Conservation (phyloP, 441 rosid genomes). For the Kokia cookei region DNA sequence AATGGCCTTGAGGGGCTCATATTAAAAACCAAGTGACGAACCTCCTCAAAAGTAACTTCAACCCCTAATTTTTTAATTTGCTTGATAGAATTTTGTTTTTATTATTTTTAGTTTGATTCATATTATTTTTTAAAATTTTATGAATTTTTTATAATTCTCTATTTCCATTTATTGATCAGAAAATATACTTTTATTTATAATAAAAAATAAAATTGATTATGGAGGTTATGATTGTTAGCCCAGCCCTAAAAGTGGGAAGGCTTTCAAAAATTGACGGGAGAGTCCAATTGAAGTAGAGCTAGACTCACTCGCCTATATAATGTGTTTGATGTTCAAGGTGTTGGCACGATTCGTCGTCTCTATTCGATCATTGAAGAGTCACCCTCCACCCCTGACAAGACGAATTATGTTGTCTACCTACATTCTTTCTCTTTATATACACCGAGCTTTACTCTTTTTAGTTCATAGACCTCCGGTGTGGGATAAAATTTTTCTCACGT, state of each 20-base stretch:
- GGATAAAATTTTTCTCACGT: background rate
- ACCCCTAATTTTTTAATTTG: no score
- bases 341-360: conserved; percentile 83
- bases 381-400: conserved; percentile 71
- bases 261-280: conserved; percentile 90
- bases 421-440: background rate
- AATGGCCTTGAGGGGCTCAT: no score
- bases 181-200: no score
- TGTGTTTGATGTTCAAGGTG: conserved; percentile 54
- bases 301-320: conserved; percentile 36
- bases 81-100: no score
- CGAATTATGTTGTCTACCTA: background rate
- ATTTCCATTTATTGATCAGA: no score
- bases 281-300: conserved; percentile 45
- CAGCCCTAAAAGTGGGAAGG: conserved; percentile 9
- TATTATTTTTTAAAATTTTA: no score
- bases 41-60: no score
- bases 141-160: no score
- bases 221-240: conserved; percentile 9
- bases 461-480: background rate
- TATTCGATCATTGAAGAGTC: conserved; percentile 67
- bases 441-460: background rate
- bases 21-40: no score
- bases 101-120: no score
- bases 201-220: no score